A percentile compares a stretch with the other conserved stretches of the same genome.
Evolutionary conservation across 768 basidiomycete species (phyloP).

Genomic region (Leccinum truebloodii): DNA sequence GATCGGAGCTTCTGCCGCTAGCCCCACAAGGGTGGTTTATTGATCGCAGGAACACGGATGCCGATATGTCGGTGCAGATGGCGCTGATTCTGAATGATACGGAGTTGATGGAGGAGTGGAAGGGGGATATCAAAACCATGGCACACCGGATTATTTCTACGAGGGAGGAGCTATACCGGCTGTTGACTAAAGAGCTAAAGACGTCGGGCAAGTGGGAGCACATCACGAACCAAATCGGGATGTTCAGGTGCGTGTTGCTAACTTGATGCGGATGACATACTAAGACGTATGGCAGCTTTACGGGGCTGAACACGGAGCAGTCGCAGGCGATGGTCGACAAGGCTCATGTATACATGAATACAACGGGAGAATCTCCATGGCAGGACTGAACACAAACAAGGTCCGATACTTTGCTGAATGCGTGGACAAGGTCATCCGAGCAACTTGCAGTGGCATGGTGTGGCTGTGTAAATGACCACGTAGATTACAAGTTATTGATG

Average conservation of each 20-base stretch:
- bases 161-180: constrained; percentile 74
- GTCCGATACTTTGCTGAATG: constrained; percentile 68
- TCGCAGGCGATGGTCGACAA: constrained; percentile 66
- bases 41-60: neutral
- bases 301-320: constrained; percentile 71
- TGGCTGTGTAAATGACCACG: constrained; percentile 21
- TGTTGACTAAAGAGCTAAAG: constrained; percentile 69
- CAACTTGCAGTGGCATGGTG: constrained; percentile 31
- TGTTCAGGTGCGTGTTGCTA: constrained; percentile 77
- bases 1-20: constrained; percentile 24
- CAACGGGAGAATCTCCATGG: constrained; percentile 95
- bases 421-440: constrained; percentile 68
- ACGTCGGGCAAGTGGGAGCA: constrained; percentile 97
- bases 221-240: constrained; percentile 93
- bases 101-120: constrained; percentile 85
- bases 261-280: neutral
- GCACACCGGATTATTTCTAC: constrained; percentile 73
- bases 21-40: constrained; percentile 35
- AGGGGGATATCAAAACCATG: constrained; percentile 88
- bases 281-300: constrained; percentile 61
- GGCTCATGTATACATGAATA: constrained; percentile 83
- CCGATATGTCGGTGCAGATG: constrained; percentile 45
- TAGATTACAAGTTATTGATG: neutral
- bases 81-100: constrained; percentile 77
- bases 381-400: constrained; percentile 73